These are phyloP conservation scores for Eucalyptus melliodora DNA, from an alignment of 345 rosid genomes.

Conservation along the genomic window DNA sequence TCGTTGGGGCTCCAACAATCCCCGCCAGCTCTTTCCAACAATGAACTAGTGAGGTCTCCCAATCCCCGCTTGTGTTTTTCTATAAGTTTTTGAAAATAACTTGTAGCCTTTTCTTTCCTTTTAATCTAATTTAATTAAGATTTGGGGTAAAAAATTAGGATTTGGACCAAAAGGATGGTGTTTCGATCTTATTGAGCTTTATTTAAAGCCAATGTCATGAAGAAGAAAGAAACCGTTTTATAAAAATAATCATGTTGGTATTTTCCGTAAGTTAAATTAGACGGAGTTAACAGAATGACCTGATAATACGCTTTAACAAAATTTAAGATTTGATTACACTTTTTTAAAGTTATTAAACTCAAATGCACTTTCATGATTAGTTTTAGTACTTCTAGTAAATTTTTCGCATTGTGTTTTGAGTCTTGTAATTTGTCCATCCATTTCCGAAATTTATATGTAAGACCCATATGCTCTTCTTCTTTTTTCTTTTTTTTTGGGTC, in stretches of 20 bases:
- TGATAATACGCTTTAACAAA: not conserved
- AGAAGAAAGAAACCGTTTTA: not conserved
- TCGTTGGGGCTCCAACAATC: not conserved
- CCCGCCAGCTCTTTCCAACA: not conserved
- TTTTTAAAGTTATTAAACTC: not conserved
- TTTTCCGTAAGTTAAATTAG: not conserved
- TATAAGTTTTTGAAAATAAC: too few relatives aligned
- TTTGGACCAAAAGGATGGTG: not conserved
- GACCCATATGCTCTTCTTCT: too few relatives aligned
- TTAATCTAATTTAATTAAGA: not conserved
- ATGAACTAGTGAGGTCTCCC: not conserved
- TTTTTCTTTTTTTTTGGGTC: not conserved
- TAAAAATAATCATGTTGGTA: not conserved
- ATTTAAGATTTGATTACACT: not conserved
- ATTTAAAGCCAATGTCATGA: not conserved
- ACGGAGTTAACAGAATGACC: rapidly evolving
- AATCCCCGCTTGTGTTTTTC: not conserved
- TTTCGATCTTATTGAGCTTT: not conserved
- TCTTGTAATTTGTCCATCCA: not conserved
- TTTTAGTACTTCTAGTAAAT: not conserved
- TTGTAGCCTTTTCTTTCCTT: not conserved
- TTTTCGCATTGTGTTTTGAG: not conserved
- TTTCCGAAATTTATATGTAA: not conserved
- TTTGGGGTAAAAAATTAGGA: not conserved
- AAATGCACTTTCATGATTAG: not conserved